These are phyloP conservation scores for Zalaria sp. DNA, from an alignment of 2,329 filamentous ascomycete genomes.

Conservation along the genomic window DNA sequence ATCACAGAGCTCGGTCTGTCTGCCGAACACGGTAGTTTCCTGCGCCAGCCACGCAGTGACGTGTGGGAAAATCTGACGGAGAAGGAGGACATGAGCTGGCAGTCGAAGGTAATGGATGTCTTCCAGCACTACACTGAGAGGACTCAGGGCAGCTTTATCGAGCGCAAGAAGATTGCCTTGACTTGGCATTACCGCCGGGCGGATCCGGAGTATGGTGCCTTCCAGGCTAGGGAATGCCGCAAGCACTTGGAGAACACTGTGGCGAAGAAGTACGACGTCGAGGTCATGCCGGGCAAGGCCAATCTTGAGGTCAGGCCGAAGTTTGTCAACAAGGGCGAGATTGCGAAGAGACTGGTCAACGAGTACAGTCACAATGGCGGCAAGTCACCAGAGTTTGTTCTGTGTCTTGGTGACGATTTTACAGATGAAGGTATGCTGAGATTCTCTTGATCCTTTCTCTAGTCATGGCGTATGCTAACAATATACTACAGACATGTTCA, in stretches of 20 bases:
- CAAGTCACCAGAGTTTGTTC: slow-evolving; percentile 63
- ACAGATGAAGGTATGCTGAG: slow-evolving; percentile 76
- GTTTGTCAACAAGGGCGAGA: slow-evolving; percentile 97
- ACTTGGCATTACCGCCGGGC: slow-evolving; percentile 96
- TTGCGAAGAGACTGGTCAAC: slow-evolving; percentile 67
- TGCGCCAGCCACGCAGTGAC: slow-evolving; percentile 61
- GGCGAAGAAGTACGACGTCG: slow-evolving; percentile 70
- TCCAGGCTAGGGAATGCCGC: slow-evolving; percentile 69
- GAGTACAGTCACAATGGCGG: slow-evolving; percentile 48
- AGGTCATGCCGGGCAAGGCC: slow-evolving; percentile 93
- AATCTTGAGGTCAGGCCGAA: slow-evolving; percentile 94
- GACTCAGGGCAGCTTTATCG: slow-evolving; percentile 85
- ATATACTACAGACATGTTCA: slow-evolving; percentile 55
- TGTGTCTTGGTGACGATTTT: slow-evolving; percentile 89
- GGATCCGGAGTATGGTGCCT: slow-evolving; percentile 69
- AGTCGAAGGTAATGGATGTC: slow-evolving; percentile 65
- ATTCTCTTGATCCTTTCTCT: neutral
- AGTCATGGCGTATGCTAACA: neutral
- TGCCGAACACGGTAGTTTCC: slow-evolving; percentile 93
- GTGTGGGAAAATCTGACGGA: slow-evolving; percentile 85
- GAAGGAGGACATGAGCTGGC: slow-evolving; percentile 83
- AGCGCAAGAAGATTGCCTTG: slow-evolving; percentile 82
- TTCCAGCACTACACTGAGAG: slow-evolving; percentile 83
- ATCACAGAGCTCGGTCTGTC: slow-evolving; percentile 82
- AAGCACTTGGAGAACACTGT: slow-evolving; percentile 68